phyloP scores from a whole-genome alignment of 1,139 yeast species.

The Ogataea hybrid region DNA sequence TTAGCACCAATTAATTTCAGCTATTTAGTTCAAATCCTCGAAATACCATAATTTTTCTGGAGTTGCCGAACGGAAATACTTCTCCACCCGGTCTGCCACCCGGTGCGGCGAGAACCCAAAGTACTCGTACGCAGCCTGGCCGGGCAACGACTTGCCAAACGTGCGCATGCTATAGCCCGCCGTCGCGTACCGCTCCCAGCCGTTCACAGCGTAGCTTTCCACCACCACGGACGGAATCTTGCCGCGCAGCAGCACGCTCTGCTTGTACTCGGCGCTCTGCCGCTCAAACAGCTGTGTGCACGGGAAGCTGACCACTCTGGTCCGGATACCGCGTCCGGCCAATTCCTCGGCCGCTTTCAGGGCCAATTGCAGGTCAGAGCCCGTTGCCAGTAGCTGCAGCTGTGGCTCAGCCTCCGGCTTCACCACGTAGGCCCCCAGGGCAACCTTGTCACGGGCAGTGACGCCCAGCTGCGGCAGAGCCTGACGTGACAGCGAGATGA shows the following conservation, averaged over 20 bases:
- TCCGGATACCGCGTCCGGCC: constrained; percentile 58
- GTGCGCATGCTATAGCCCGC: constrained; percentile 94
- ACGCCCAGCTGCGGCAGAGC: constrained; percentile 90
- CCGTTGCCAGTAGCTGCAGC: constrained; percentile 82
- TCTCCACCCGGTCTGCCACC: constrained; percentile 75
- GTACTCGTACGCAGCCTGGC: constrained; percentile 72
- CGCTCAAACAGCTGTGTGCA: constrained; percentile 87
- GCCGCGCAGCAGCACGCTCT: constrained; percentile 78
- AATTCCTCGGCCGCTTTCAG: constrained; percentile 78
- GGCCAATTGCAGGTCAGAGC: constrained; percentile 89
- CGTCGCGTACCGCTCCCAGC: constrained; percentile 96
- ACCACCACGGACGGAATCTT: constrained; percentile 82
- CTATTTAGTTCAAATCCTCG: constrained; percentile 11
- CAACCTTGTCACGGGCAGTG: constrained; percentile 84
- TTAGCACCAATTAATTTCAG: neutral
- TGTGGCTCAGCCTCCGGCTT: constrained; percentile 63
- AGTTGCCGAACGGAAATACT: constrained; percentile 18
- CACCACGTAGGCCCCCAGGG: constrained; percentile 89
- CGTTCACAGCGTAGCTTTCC: constrained; percentile 88
- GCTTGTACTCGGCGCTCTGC: constrained; percentile 76
- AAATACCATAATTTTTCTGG: constrained; percentile 8
- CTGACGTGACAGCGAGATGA: constrained; percentile 94
- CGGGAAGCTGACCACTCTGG: constrained; percentile 87
- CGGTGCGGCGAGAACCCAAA: constrained; percentile 94
- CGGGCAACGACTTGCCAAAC: constrained; percentile 98